Conservation (phyloP, 1,139 yeast genomes). For the Pneumocystis murina region DNA sequence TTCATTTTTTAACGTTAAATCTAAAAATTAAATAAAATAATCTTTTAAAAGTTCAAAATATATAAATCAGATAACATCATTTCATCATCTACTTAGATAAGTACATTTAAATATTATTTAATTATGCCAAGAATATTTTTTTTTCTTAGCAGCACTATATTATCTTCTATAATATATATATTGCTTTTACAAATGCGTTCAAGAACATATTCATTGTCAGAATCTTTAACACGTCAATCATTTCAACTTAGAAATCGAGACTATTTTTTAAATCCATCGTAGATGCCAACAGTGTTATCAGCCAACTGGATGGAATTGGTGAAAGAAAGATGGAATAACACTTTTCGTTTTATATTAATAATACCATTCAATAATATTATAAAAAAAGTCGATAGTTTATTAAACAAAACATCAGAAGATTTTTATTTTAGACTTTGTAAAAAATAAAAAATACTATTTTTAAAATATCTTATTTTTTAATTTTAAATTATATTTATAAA, state of each 20-base stretch:
- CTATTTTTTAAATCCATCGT: neutral
- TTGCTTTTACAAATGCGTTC: neutral
- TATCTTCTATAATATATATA: neutral
- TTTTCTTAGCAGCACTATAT: neutral
- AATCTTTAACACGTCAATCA: neutral
- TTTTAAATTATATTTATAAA: neutral
- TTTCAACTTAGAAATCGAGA: neutral
- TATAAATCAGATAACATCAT: neutral
- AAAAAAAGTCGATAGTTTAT: neutral
- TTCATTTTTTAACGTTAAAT: neutral
- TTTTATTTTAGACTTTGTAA: neutral
- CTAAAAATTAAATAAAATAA: neutral
- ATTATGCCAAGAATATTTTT: neutral
- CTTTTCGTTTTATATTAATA: neutral
- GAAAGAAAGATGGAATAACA: neutral
- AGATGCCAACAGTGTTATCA: neutral
- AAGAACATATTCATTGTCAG: neutral
- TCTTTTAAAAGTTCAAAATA: neutral
- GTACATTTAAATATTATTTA: neutral
- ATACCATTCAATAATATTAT: neutral
- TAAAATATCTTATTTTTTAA: neutral
- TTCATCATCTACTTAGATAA: neutral
- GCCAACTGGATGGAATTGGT: neutral
- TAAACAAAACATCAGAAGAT: neutral
- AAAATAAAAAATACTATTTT: neutral